A percentile compares a stretch with the other conserved stretches of the same genome.
Conservation (phyloP, 2,329 filamentous ascomycete genomes). For the Trichophyton simii region DNA sequence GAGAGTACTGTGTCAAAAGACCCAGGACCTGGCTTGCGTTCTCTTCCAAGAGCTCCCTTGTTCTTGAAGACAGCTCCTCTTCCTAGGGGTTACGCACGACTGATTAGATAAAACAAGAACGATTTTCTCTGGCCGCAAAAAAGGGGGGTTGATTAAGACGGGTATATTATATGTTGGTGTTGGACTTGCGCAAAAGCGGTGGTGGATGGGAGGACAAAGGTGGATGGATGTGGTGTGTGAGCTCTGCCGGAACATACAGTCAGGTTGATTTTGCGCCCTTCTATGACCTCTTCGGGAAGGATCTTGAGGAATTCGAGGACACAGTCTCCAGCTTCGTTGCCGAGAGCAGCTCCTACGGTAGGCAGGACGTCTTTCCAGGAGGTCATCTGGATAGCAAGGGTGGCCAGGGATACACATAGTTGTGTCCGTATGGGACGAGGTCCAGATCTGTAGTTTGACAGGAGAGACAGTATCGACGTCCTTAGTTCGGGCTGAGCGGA, state of each 20-base stretch:
- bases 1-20: constrained; percentile 78
- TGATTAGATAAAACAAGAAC: constrained; percentile 34
- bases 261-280: constrained; percentile 98
- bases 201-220: constrained; percentile 33
- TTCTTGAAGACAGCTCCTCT: constrained; percentile 81
- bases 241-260: constrained; percentile 69
- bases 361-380: constrained; percentile 87
- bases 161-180: constrained; percentile 11
- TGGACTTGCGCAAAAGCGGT: constrained; percentile 26
- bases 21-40: constrained; percentile 80
- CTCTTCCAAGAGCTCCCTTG: constrained; percentile 76
- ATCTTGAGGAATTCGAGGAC: constrained; percentile 94
- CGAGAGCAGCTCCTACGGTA: constrained; percentile 66
- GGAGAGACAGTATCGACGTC: constrained; percentile 67
- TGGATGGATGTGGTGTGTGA: constrained; percentile 20
- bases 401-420: constrained; percentile 86
- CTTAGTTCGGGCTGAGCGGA: constrained; percentile 64
- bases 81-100: constrained; percentile 52
- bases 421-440: constrained; percentile 78
- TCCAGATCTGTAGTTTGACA: constrained; percentile 69
- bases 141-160: constrained; percentile 2
- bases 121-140: constrained; percentile 13
- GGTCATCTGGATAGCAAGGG: constrained; percentile 90
- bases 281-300: constrained; percentile 94
- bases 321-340: constrained; percentile 59